Percentiles rank a stretch among this genome's conserved stretches.
Evolutionary conservation across 768 basidiomycete genomes (phyloP).

Genomic region (Collybia sordida): DNA sequence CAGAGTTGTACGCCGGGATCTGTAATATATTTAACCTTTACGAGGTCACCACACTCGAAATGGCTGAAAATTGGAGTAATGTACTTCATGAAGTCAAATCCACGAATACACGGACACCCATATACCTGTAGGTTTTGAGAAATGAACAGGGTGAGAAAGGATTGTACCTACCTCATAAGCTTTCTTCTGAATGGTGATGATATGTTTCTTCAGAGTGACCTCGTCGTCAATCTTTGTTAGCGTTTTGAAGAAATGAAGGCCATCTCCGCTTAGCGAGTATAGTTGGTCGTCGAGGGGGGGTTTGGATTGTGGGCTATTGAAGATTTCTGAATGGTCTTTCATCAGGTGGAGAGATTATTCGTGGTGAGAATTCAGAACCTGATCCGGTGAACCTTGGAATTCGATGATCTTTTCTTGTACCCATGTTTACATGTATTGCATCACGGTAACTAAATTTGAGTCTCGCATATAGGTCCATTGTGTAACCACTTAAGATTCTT

Average conservation of each 20-base stretch:
- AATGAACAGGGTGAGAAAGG: not conserved
- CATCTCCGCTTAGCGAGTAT: constrained; percentile 24
- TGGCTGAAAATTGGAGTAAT: not conserved
- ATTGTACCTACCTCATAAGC: constrained; percentile 23
- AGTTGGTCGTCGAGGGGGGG: constrained; percentile 20
- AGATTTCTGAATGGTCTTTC: no score
- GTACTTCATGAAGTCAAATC: constrained; percentile 33
- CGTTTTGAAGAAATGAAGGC: constrained; percentile 32
- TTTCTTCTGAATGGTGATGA: constrained; percentile 33
- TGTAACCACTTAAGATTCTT: no score
- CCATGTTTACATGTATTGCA: no score
- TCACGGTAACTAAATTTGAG: no score
- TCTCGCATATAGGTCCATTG: no score
- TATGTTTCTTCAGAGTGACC: constrained; percentile 36
- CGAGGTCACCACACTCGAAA: not conserved
- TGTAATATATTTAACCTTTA: constrained; percentile 19
- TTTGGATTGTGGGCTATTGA: constrained; percentile 7
- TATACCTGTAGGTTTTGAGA: constrained; percentile 20
- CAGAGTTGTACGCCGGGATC: constrained; percentile 17
- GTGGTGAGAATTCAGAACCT: no score
- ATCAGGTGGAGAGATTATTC: no score
- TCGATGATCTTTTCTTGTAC: no score
- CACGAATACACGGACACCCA: constrained; percentile 36
- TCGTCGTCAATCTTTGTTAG: constrained; percentile 36
- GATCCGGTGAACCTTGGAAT: no score